These are phyloP conservation scores for Erodium trifolium DNA, from an alignment of 441 rosid species.

Conservation along the genomic window DNA sequence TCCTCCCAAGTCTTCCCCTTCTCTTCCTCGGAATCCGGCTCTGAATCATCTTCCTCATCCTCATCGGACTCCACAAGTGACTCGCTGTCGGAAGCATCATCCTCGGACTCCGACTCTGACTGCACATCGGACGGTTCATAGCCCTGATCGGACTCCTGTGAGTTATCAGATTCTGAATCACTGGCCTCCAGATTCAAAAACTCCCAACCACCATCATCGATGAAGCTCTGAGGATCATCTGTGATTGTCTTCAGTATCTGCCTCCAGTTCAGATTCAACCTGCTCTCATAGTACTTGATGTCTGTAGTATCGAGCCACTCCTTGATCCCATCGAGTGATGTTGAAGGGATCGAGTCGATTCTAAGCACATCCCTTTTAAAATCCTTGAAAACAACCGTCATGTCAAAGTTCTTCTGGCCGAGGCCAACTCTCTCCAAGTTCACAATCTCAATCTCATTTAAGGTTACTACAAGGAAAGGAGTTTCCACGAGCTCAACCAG, in stretches of 20 bases:
- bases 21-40: slow-evolving; percentile 32
- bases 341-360: slow-evolving; percentile 31
- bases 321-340: slow-evolving; percentile 33
- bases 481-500: slow-evolving; percentile 32
- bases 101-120: slow-evolving; percentile 23
- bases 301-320: slow-evolving; percentile 35
- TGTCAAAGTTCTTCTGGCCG: slow-evolving; percentile 30
- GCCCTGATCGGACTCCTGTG: slow-evolving; percentile 31
- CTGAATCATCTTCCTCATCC: slow-evolving; percentile 30
- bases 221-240: slow-evolving; percentile 29
- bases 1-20: slow-evolving; percentile 23
- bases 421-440: slow-evolving; percentile 39
- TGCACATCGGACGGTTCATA: slow-evolving; percentile 31
- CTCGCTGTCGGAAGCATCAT: slow-evolving; percentile 23
- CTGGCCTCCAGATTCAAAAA: slow-evolving; percentile 28
- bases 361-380: slow-evolving; percentile 31
- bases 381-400: slow-evolving; percentile 33
- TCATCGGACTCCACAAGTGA: slow-evolving; percentile 31
- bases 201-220: slow-evolving; percentile 33
- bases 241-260: slow-evolving; percentile 31
- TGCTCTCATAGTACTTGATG: slow-evolving; percentile 32
- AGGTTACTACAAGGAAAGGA: slow-evolving; percentile 30
- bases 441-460: slow-evolving; percentile 32
- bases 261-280: slow-evolving; percentile 31
- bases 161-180: slow-evolving; percentile 29